These are phyloP conservation scores for Zoysia pacifica DNA, from an alignment of 176 grass and related monocot genomes.

Conservation along the genomic window DNA sequence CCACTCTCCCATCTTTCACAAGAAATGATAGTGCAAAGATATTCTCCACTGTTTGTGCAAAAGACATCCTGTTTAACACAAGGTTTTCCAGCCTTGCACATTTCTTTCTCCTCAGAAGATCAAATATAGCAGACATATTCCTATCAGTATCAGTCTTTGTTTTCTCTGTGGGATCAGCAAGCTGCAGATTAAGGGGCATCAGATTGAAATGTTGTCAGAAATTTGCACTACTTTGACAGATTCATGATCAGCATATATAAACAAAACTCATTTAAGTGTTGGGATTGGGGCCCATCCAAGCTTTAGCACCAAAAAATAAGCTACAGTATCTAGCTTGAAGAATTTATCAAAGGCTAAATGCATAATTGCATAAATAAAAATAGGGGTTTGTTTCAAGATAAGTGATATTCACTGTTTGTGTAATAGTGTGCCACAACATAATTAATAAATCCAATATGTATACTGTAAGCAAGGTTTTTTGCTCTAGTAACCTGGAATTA, in stretches of 20 bases:
- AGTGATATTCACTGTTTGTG: background rate
- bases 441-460: background rate
- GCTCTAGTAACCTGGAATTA: background rate
- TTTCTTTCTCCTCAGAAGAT: slow-evolving; percentile 81
- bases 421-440: background rate
- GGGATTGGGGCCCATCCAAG: background rate
- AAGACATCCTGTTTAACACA: slow-evolving; percentile 71
- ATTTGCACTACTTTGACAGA: background rate
- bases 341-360: background rate
- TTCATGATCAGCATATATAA: background rate
- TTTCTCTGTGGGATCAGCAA: slow-evolving; percentile 52
- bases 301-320: background rate
- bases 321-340: background rate
- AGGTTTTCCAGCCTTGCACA: slow-evolving; percentile 65
- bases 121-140: slow-evolving; percentile 74
- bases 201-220: slow-evolving; percentile 13
- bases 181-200: slow-evolving; percentile 44
- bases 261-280: background rate
- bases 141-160: slow-evolving; percentile 69
- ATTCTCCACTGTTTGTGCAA: slow-evolving; percentile 92
- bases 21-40: slow-evolving; percentile 88
- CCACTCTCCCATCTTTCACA: slow-evolving; percentile 85
- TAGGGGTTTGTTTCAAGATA: background rate
- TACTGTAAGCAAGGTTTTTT: background rate
- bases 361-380: background rate